Conservation (phyloP, 2,329 filamentous ascomycete genomes). For the Epichloe hybrida region DNA sequence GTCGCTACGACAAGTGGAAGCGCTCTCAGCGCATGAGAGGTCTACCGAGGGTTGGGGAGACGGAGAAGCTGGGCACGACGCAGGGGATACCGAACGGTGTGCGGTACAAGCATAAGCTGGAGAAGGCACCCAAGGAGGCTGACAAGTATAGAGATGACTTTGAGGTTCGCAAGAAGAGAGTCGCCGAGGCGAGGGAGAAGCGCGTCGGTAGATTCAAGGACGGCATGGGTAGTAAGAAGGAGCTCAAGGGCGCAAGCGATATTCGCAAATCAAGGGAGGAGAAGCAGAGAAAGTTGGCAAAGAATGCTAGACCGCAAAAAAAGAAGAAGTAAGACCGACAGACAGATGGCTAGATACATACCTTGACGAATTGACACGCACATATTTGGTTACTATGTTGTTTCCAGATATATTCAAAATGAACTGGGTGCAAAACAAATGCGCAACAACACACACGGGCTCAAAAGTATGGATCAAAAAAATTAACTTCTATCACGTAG, state of each 20-base stretch:
- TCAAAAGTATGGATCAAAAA: too few species aligned
- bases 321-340: conserved; percentile 25
- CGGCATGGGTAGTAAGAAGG: conserved; percentile 56
- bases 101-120: conserved; percentile 73
- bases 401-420: too few species aligned
- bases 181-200: conserved; percentile 77
- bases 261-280: conserved; percentile 71
- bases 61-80: conserved; percentile 39
- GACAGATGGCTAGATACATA: too few species aligned
- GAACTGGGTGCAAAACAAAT: too few species aligned
- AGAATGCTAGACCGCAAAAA: conserved; percentile 73
- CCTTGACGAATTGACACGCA: too few species aligned
- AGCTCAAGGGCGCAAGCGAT: conserved; percentile 71
- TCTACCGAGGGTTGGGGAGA: conserved; percentile 71
- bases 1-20: conserved; percentile 87
- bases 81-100: conserved; percentile 18
- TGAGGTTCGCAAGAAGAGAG: conserved; percentile 77
- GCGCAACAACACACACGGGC: too few species aligned
- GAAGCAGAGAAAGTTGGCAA: conserved; percentile 63
- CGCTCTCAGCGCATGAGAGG: conserved; percentile 69
- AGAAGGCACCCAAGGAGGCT: conserved; percentile 81
- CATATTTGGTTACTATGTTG: too few species aligned
- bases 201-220: conserved; percentile 61
- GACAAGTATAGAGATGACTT: conserved; percentile 90
- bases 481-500: too few species aligned